Conservation (phyloP, 2,329 filamentous ascomycete genomes). For the Pezicula neosporulosa region DNA sequence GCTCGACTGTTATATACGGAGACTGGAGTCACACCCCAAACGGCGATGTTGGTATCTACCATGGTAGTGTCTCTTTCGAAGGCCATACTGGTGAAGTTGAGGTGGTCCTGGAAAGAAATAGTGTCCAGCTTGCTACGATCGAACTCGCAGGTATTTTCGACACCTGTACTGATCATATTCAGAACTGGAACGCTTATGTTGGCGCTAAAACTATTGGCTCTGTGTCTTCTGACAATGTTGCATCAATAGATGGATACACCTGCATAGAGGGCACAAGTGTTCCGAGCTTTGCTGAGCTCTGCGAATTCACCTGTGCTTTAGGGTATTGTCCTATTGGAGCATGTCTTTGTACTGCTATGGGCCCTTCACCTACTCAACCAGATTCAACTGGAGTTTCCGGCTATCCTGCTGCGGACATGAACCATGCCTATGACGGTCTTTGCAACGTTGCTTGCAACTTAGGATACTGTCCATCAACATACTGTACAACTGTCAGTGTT, state of each 20-base stretch:
- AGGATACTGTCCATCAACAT: constrained; percentile 24
- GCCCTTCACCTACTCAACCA: neutral
- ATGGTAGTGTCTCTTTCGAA: constrained; percentile 25
- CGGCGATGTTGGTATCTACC: constrained; percentile 30
- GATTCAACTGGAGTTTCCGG: neutral
- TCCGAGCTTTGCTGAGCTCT: constrained; percentile 7
- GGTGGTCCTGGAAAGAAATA: constrained; percentile 24
- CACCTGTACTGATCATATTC: constrained; percentile 21
- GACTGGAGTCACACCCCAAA: constrained; percentile 25
- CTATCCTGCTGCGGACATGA: neutral
- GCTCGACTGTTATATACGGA: constrained; percentile 14
- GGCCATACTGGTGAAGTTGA: constrained; percentile 20
- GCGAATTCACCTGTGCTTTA: neutral
- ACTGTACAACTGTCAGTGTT: constrained; percentile 11
- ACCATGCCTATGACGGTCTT: constrained; percentile 10
- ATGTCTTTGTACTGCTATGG: neutral
- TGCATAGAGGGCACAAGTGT: constrained; percentile 21
- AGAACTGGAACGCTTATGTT: constrained; percentile 36
- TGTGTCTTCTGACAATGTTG: constrained; percentile 1
- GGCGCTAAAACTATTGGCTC: constrained; percentile 16
- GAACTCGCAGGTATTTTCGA: constrained; percentile 21
- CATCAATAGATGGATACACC: constrained; percentile 5
- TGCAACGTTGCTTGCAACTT: constrained; percentile 25
- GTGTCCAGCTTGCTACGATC: constrained; percentile 18
- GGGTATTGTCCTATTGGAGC: neutral